Base-by-base conservation (phyloP, 2,329 filamentous ascomycete genomes). In the Xylaria multiplex region DNA sequence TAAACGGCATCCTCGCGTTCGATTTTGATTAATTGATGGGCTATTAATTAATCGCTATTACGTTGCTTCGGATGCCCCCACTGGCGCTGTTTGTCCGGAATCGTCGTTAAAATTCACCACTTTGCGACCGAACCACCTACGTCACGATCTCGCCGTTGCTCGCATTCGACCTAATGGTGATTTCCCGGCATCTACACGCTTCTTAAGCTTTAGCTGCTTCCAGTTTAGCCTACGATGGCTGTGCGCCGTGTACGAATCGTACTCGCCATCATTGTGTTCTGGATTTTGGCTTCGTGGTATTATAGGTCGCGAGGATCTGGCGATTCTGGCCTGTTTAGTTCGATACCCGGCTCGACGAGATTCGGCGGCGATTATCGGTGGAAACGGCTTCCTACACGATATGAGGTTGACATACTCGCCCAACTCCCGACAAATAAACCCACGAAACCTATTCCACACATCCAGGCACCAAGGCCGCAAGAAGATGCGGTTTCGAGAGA, bases 361-460 rank as follows among this genome's bases (percentile, higher is more conserved):
- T 30, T 57, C 7, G 27, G 48, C 27, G 62, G 65, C 45, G 59
- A 65, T 53, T 50, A 70, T 13, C 69, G 68, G 58, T 80, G 78
- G 77, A 65, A 74, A 43, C 80, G 77, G 70, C 75, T 74, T 24
- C 77, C 79, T 0, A 73, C 77, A 35, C 74, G 73, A 11, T 77
- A 80, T 66, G 77, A 76, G 3, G 76, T 81, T 40, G 65, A 73
- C 30, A 75, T 65, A 2, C 68, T 77, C 48, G 72, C 71, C 49
- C 43, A 71, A 62, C 75, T 84, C 58, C 82, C 82, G 7, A 76
- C 76, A 48, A 75, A 75, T 32, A 73, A 62, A 8, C 75, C 76
- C 37, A 78, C 85, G 2, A 85, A 82, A 70, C 70, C 80, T 6
- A 84, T 92, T 27, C 90, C 90, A 1, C 85, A 81, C 71, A 85